Base-by-base conservation (phyloP, 805 yeast species). In the Sugiyamaella marilandica region DNA sequence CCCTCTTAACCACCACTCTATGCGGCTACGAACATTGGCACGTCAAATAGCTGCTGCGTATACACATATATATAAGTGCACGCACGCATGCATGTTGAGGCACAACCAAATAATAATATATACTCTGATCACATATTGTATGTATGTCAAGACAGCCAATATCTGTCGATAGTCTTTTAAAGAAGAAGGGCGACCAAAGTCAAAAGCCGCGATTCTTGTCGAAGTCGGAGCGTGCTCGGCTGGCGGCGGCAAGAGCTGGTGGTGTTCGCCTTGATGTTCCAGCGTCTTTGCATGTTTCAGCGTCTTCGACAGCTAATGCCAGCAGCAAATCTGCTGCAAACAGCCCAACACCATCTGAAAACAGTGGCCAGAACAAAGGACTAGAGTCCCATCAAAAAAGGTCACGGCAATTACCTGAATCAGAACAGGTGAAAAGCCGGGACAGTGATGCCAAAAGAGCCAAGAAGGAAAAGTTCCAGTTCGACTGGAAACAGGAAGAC, bases 401-500 rank as follows among this genome's bases (percentile, higher is more conserved):
- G 34, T 45, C 43, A 8, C 24, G 41, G 18, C 18, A 31, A 9
- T n/a, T 45, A 19, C 33, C 34, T 5, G 33, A 11, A n/a, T 13
- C 26, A 39, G n/a, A 39, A 7, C 29, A 5, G 29, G 29, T 24
- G 29, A 47, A 11, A 51, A 34, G 29, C 32, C 37, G 46, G 53
- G 54, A 47, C 41, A 55, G 41, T 33, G 45, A 39, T 45, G 47
- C 18, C 43, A 55, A 52, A 51, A 59, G 59, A n/a, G 41, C 35
- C 53, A 41, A 56, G 60, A 24, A 54, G 51, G 56, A 60, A 8
- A 62, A 75, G 58, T 87, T 85, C 66, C 72, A 74, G 9, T 87
- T 87, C 66, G 84, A 78, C 10, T 88, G 96, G 95, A 75, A 76
- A 53, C 71, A 68, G 1, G 72, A 73, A 0, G 94, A 86, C 11